Percentiles rank a stretch among this genome's conserved stretches.
Conservation (phyloP, 345 rosid species). For the Iberis pinnata region DNA sequence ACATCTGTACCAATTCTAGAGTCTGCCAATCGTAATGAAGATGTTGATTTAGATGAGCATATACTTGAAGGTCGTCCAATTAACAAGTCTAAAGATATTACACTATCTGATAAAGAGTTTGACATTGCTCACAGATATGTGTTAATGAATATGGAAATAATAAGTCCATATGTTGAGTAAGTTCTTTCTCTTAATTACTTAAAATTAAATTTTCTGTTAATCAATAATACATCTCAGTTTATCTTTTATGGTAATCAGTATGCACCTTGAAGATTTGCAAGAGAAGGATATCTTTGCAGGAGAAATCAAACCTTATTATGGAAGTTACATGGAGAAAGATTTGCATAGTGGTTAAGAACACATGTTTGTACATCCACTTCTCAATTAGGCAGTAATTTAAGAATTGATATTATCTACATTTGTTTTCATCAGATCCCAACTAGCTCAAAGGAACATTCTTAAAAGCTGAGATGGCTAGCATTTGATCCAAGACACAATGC, state of each 20-base stretch:
- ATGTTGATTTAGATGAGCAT: conserved; percentile 2
- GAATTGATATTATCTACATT: too few species aligned
- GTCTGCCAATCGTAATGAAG: background rate
- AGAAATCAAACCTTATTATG: background rate
- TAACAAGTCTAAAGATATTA: background rate
- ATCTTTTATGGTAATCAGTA: too few species aligned
- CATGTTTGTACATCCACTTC: background rate
- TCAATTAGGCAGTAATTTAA: too few species aligned
- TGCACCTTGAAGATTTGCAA: background rate
- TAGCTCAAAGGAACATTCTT: conserved; percentile 1
- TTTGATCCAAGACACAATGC: background rate
- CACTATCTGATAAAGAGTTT: conserved; percentile 1
- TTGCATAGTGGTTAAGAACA: background rate
- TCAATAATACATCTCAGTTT: too few species aligned
- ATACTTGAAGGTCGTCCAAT: background rate
- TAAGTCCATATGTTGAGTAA: background rate
- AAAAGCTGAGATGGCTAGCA: background rate
- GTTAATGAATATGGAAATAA: background rate
- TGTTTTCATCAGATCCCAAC: background rate
- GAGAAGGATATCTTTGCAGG: background rate
- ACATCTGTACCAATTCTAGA: background rate
- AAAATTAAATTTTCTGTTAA: too few species aligned
- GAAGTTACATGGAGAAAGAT: conserved; percentile 5
- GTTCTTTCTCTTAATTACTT: background rate
- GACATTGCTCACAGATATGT: conserved; percentile 4